Evolutionary conservation across 768 basidiomycete species (phyloP).

Genomic region (Mycena polygramma): DNA sequence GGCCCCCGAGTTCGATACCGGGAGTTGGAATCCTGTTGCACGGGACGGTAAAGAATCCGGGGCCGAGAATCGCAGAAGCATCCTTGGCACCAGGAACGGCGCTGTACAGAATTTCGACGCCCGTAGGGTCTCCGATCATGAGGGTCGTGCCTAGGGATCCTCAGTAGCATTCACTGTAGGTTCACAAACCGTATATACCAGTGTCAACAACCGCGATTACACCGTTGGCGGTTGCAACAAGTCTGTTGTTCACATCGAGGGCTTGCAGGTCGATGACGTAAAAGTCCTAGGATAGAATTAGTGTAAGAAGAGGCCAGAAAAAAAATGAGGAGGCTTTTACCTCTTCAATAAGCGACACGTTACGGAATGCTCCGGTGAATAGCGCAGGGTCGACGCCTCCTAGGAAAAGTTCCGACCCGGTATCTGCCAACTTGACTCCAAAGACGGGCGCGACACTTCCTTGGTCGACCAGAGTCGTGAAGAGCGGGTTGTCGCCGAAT

Average conservation of each 20-base stretch:
- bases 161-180: background rate
- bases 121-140: constrained; percentile 49
- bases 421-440: constrained; percentile 59
- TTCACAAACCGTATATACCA: constrained; percentile 33
- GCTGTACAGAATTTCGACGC: constrained; percentile 46
- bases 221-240: constrained; percentile 35
- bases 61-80: constrained; percentile 41
- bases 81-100: constrained; percentile 50
- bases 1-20: constrained; percentile 24
- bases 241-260: constrained; percentile 43
- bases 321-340: constrained; percentile 29
- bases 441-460: constrained; percentile 55
- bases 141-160: constrained; percentile 49
- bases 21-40: constrained; percentile 30
- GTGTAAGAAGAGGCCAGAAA: background rate
- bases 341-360: constrained; percentile 49
- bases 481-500: constrained; percentile 52
- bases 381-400: constrained; percentile 64
- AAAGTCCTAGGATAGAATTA: constrained; percentile 28
- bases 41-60: constrained; percentile 47
- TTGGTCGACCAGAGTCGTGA: constrained; percentile 60
- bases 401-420: constrained; percentile 65
- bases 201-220: constrained; percentile 53
- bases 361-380: constrained; percentile 61
- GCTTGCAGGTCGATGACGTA: constrained; percentile 44